Conservation (phyloP, 305 asterid genomes). For the Fraxinus xanthoxyloides region DNA sequence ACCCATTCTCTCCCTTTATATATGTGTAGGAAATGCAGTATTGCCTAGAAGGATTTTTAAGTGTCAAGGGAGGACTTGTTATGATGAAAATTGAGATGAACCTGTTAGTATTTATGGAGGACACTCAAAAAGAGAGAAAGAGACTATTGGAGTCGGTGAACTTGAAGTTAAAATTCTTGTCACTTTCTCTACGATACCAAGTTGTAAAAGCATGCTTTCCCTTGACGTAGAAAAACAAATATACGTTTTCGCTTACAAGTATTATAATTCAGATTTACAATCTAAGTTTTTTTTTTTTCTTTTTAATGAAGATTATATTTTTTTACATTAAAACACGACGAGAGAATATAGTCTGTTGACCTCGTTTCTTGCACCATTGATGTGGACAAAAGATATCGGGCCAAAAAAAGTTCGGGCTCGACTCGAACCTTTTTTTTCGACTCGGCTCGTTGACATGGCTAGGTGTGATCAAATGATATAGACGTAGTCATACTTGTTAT, state of each 20-base stretch:
- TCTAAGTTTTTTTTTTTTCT: neutral
- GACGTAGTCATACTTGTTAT: neutral
- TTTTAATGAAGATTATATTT: neutral
- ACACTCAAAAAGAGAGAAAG: constrained; percentile 5
- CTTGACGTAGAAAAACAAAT: neutral
- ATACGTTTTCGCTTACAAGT: neutral
- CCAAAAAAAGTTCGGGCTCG: too few species aligned
- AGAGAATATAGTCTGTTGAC: neutral
- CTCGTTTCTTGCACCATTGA: too few species aligned
- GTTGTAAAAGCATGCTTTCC: constrained; percentile 6
- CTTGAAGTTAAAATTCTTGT: constrained; percentile 35
- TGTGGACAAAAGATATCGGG: too few species aligned
- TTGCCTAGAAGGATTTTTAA: neutral
- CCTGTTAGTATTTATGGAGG: constrained; percentile 37
- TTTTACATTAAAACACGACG: too few species aligned
- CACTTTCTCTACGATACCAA: constrained; percentile 27
- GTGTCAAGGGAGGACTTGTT: constrained; percentile 19
- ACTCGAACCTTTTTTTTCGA: too few species aligned
- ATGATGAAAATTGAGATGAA: constrained; percentile 28
- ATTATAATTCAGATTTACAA: neutral
- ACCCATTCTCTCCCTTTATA: constrained; percentile 29
- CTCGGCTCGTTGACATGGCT: too few species aligned
- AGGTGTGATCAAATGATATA: too few species aligned
- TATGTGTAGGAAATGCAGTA: neutral
- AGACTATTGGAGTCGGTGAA: constrained; percentile 46